Base-by-base conservation (phyloP, 371 early-diverging fungal species). In the Mortierella sp. region DNA sequence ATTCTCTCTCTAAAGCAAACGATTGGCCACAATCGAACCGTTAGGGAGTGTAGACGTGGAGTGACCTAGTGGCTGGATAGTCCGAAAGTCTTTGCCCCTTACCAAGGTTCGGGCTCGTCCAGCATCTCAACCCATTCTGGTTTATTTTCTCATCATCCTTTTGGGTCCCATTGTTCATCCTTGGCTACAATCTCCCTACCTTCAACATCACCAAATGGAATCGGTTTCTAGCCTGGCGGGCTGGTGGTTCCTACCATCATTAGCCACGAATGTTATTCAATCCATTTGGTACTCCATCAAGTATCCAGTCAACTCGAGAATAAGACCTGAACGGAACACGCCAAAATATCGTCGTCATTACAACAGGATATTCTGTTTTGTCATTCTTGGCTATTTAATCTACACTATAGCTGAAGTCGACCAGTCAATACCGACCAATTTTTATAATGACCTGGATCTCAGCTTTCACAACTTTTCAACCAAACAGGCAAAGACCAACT, bases 381-480 rank as follows among this genome's bases (percentile, higher is more conserved):
- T 90, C 7, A 83, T 88, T 25, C 58, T 83, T 7, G 60, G 59
- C 1, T 90, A 90, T 66, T 66, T 90, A 60, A 64, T 82, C 9
- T 90, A 88, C 71, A 84, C 87, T 11, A 68, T 88, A 25, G 48
- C 82, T n/a, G 82, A 88, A 69, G 85, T 82, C 43, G 84, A 86
- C 57, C 28, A 80, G n/a, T 68, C 73, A 4, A 61, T 85, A 3
- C 83, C 82, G 0, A 64, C 66, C 48, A 88, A 87, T 44, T 80
- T 81, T 72, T 90, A 90, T 60, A 61, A 83, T 28, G 43, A 75
- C 1, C 83, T 88, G 23, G 68, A 74, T 48, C 50, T 87, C 19
- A 56, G 55, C 45, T 81, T 83, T 11, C 66, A 67, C 30, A 51
- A 68, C 14, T 83, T 85, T 55, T 82, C 84, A 23, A 68, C 75